A percentile compares a stretch with the other conserved stretches of the same genome.
These are phyloP conservation scores for Pontederia crassipes DNA, from an alignment of 176 grass and related monocot genomes.

Conservation along the genomic window DNA sequence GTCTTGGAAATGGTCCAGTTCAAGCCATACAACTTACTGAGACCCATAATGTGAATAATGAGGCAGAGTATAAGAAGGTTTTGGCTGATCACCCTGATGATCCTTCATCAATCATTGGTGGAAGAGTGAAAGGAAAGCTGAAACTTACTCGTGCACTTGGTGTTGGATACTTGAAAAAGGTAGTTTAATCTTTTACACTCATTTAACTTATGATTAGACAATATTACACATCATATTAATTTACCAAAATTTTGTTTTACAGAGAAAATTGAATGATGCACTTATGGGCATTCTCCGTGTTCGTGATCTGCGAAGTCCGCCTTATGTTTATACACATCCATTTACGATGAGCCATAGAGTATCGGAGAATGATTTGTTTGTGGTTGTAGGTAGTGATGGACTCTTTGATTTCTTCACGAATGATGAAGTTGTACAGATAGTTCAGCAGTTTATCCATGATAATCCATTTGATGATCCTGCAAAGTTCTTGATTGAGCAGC, in stretches of 20 bases:
- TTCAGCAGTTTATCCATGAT: conserved; percentile 72
- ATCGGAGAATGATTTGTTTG: conserved; percentile 66
- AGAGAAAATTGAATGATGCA: conserved; percentile 83
- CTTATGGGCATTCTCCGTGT: conserved; percentile 96
- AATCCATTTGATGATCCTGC: conserved; percentile 76
- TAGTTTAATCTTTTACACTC: conserved; percentile 1
- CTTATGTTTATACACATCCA: conserved; percentile 75
- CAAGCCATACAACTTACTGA: conserved; percentile 71
- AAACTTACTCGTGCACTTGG: conserved; percentile 96
- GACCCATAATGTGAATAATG: conserved; percentile 69
- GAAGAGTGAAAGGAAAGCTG: conserved; percentile 90
- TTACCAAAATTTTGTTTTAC: conserved; percentile 22
- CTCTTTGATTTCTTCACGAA: conserved; percentile 95
- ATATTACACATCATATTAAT: not conserved
- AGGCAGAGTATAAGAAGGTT: conserved; percentile 54
- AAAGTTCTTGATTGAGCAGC: conserved; percentile 79
- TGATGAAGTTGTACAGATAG: conserved; percentile 71
- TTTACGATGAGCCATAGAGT: conserved; percentile 74
- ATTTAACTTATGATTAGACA: not conserved
- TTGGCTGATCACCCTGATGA: conserved; percentile 67
- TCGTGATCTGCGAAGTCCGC: conserved; percentile 53
- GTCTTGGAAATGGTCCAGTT: conserved; percentile 28
- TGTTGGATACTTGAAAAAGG: conserved; percentile 93
- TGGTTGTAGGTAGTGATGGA: conserved; percentile 90
- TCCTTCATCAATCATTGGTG: conserved; percentile 47